A percentile compares a stretch with the other conserved stretches of the same genome.
These are phyloP conservation scores for Saccharomycopsis fodiens DNA, from an alignment of 805 yeast genomes.

Conservation along the genomic window DNA sequence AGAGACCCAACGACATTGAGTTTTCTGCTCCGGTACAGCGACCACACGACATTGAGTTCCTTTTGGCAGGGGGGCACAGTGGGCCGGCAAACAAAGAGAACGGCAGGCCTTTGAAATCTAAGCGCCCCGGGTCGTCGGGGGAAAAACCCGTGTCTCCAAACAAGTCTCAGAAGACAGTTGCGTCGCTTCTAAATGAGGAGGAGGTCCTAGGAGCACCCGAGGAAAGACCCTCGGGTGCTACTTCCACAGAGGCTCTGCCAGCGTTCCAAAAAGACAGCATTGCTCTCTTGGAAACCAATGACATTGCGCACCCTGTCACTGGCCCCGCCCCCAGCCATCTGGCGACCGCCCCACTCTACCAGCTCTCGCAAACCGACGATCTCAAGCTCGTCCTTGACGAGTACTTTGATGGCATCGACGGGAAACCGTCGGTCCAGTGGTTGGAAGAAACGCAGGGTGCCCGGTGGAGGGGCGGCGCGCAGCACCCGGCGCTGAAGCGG, in stretches of 20 bases:
- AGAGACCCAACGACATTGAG: background rate
- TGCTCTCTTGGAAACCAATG: background rate
- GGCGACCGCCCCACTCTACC: conserved; percentile 11
- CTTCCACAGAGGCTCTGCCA: too few species aligned
- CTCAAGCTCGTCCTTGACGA: conserved; percentile 25
- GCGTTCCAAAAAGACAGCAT: background rate
- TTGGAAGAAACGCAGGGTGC: conserved; percentile 36
- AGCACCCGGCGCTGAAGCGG: conserved; percentile 27
- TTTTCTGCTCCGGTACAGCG: background rate
- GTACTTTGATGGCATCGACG: conserved; percentile 33
- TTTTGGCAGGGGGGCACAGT: background rate
- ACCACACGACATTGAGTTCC: background rate
- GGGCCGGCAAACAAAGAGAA: background rate
- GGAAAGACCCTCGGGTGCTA: too few species aligned
- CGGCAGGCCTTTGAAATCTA: background rate
- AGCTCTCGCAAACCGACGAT: conserved; percentile 1
- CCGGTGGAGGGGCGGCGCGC: conserved; percentile 33
- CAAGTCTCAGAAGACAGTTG: too few species aligned
- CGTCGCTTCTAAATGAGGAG: too few species aligned
- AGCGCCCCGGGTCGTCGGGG: too few species aligned
- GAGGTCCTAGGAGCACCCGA: too few species aligned
- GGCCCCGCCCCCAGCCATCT: too few species aligned
- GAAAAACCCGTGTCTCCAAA: too few species aligned
- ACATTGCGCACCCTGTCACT: background rate
- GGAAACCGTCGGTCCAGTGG: conserved; percentile 33